These are phyloP conservation scores for Camellia oleifera DNA, from an alignment of 179 eudicot genomes.

Conservation along the genomic window DNA sequence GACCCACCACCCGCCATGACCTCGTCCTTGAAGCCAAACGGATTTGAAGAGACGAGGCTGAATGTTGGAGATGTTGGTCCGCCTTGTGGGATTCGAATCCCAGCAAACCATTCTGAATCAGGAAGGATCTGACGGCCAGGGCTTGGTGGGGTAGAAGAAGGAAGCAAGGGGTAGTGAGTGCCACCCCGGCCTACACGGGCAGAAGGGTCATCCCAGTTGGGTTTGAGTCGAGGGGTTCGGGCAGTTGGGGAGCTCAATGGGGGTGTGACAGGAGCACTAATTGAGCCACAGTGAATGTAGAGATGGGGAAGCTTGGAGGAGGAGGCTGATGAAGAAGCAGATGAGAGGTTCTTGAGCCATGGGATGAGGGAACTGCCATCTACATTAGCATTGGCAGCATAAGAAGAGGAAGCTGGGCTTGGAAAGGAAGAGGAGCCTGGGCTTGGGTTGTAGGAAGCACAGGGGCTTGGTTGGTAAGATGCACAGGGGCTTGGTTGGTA, in stretches of 20 bases:
- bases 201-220: constrained; percentile 28
- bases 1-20: constrained; percentile 47
- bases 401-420: constrained; percentile 50
- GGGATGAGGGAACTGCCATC: constrained; percentile 58
- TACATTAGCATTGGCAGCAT: constrained; percentile 27
- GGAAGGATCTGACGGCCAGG: constrained; percentile 42
- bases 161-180: constrained; percentile 26
- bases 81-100: constrained; percentile 33
- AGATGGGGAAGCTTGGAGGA: constrained; percentile 41
- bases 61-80: constrained; percentile 62
- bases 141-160: constrained; percentile 55
- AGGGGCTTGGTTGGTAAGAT: constrained; percentile 38
- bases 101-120: constrained; percentile 41
- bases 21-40: constrained; percentile 61
- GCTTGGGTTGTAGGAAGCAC: constrained; percentile 52
- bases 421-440: constrained; percentile 53
- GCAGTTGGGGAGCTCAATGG: constrained; percentile 62
- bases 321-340: constrained; percentile 42
- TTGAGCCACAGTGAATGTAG: constrained; percentile 43
- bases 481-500: constrained; percentile 45
- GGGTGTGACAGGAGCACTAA: constrained; percentile 75
- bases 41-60: constrained; percentile 62
- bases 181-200: constrained; percentile 33
- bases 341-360: constrained; percentile 66
- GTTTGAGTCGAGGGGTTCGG: constrained; percentile 36